Percentiles rank a stretch among this genome's conserved stretches.
Evolutionary conservation across 1,284 basidiomycete genomes (phyloP).

Genomic region (Exobasidium rhododendri): DNA sequence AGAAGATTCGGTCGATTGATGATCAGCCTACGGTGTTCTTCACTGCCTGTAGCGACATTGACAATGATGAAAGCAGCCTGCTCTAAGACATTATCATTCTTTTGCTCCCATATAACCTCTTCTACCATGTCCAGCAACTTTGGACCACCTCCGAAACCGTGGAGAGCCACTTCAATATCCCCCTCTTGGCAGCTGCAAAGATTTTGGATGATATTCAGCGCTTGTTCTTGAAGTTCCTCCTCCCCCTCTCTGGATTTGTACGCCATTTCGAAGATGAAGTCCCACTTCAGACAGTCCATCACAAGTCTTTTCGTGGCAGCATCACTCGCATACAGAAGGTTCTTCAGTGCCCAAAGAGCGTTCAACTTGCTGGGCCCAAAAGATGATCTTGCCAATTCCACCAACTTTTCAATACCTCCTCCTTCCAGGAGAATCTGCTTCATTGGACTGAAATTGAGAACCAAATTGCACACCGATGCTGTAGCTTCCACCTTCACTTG

Average conservation of each 20-base stretch:
- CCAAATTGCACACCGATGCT: constrained; percentile 46
- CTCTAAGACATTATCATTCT: constrained; percentile 30
- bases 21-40: constrained; percentile 25
- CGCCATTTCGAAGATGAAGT: constrained; percentile 23
- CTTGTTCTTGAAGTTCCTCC: constrained; percentile 36
- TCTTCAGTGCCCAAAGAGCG: constrained; percentile 51
- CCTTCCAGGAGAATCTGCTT: constrained; percentile 36
- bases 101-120: constrained; percentile 32
- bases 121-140: constrained; percentile 35
- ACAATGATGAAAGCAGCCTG: constrained; percentile 44
- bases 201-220: constrained; percentile 48
- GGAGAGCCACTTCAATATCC: constrained; percentile 36
- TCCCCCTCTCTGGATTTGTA: too few species aligned
- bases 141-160: constrained; percentile 29
- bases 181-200: constrained; percentile 25
- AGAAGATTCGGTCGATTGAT: constrained; percentile 36
- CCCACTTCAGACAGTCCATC: constrained; percentile 21
- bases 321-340: constrained; percentile 37
- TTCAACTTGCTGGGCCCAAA: constrained; percentile 24
- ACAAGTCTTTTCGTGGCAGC: constrained; percentile 27
- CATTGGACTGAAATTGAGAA: constrained; percentile 49
- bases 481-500: constrained; percentile 39
- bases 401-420: constrained; percentile 33
- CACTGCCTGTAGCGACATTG: constrained; percentile 46
- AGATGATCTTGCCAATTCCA: constrained; percentile 19